Evolutionary conservation across 2,329 filamentous ascomycete genomes (phyloP), one percentile per base, ranked within the genome.

Genomic region (Hortaea sp.): DNA sequence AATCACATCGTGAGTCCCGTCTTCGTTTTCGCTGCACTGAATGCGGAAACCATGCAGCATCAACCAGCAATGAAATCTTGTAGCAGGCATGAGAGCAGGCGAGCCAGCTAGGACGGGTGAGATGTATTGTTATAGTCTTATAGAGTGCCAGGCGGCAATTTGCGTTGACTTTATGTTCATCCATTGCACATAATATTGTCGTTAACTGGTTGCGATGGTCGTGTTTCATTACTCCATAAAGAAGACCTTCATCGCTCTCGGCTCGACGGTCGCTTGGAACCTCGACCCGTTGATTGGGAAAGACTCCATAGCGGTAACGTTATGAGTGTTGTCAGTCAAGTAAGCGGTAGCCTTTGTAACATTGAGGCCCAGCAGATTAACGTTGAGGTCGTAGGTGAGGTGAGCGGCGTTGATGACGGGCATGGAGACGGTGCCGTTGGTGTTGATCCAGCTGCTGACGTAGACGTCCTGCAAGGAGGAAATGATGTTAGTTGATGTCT

Each of bases 351-450:
- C 54, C 2, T 35, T 29, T 1, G 44, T 47, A 5, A 50, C 43
- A 31, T 47, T 46, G 13, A 42, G 41, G 9, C 46, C 48, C 10
- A 38, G 31, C 30, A 57, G 20, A 27, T 52, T 39, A 7, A 57
- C 43, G 20, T 43, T 45, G 31, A 56, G 9, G 1, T 39, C 50
- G 42, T 56, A 51, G 2, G 49, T 39, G 40, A 47, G 54, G 29
- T 57, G 53, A 12, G 54, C 53, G 12, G 54, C 45, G 29, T 57
- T 57, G 44, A 57, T 47, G 6, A 57, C 54, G 1, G 54, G 54
- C 13, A 57, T 50, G 9, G 54, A 47, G 37, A 57, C 44, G 1
- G 51, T 54, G 20, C 54, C 54, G 30, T 57, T 57, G 27, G 41
- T 55, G 44, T 57, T 57, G 10, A 43, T 32, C 30, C 41, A 57